Evolutionary conservation across 257 asterid genomes (phyloP), one percentile per base, ranked within the genome.

Genomic region (Solanum lycopersicoides): DNA sequence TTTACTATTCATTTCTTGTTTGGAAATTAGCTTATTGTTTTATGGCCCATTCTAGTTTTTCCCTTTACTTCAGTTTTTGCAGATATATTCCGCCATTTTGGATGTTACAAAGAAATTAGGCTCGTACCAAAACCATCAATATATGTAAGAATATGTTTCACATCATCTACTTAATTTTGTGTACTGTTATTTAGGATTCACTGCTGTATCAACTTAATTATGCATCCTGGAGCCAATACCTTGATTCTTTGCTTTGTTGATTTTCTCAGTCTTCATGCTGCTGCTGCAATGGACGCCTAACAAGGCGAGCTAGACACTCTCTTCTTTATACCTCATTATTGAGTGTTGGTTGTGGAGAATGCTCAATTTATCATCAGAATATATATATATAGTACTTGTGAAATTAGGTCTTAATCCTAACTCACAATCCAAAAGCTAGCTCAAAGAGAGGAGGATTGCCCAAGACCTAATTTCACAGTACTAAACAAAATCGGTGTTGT

Each of bases 61-160:
- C 93, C 95, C 97, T 92, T 94, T 13, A 95, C 91, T 86, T 23
- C 23, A 32, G 65, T 83, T 82, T 86, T 86, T 86, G 90, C 93
- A 95, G 98, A 95, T 90, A 94, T 96, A 79, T 96, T 96, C 85
- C 98, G 98, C 84, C 98, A 97, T 28, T 95, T 96, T 65, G 96
- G 94, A 41, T 98, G 99, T 87, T 96, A 94, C 88, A 92, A 91
- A 88, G 98, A 93, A 92, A 94, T 93, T 83, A 93, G 98, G 89
- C 95, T 95, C 41, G 96, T 95, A 69, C 93, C 94, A 28, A 95
- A 93, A 86, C 98, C 91, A 59, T 91, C 98, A 18, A 93, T 95
- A 91, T 93, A 88, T 41, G 99, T 96, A 92, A 91, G 96, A 39
- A 68, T 89, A 15, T 76, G 63, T 77, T 77, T 4, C 53, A 28